Evolutionary conservation across 2,329 filamentous ascomycete species (phyloP).

Genomic region (Trichoderma sp.): DNA sequence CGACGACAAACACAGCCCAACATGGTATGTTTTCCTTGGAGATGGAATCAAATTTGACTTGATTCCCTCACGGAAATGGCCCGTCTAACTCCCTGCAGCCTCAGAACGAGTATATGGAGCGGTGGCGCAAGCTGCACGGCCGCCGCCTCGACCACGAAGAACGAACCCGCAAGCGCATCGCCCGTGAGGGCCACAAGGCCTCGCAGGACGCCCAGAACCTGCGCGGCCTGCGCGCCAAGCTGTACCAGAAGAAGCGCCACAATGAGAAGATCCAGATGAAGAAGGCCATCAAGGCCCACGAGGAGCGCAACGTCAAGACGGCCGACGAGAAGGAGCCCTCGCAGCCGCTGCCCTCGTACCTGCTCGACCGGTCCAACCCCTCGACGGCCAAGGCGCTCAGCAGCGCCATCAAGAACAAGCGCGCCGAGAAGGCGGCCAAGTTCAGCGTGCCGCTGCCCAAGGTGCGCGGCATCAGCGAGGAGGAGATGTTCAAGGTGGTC

Average conservation of each 20-base stretch:
- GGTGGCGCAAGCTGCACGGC: slow-evolving; percentile 62
- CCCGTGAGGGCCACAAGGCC: slow-evolving; percentile 85
- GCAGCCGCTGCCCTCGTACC: slow-evolving; percentile 85
- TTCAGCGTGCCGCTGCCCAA: slow-evolving; percentile 92
- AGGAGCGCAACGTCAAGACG: slow-evolving; percentile 94
- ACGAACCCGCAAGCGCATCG: slow-evolving; percentile 79
- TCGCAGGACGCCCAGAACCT: slow-evolving; percentile 92
- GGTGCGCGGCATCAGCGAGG: slow-evolving; percentile 86
- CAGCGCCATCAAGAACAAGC: slow-evolving; percentile 92
- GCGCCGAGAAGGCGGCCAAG: slow-evolving; percentile 88
- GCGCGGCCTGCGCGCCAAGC: slow-evolving; percentile 86
- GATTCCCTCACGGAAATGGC: neutral
- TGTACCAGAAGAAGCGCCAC: slow-evolving; percentile 89
- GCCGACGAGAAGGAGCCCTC: slow-evolving; percentile 76
- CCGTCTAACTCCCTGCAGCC: slow-evolving; percentile 54
- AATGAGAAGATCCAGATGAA: slow-evolving; percentile 99
- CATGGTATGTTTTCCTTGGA: slow-evolving; percentile 38
- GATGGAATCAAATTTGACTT: neutral
- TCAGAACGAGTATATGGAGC: slow-evolving; percentile 80
- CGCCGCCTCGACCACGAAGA: slow-evolving; percentile 78
- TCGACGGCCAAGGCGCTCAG: slow-evolving; percentile 69
- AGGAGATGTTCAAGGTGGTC: slow-evolving; percentile 97
- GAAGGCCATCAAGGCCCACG: slow-evolving; percentile 91
- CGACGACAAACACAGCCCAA: slow-evolving; percentile 32
- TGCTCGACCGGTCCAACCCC: slow-evolving; percentile 77